Percentiles rank a stretch among this genome's conserved stretches.
Evolutionary conservation across 2,329 filamentous ascomycete genomes (phyloP).

Genomic region (Trichoderma pleuroti): DNA sequence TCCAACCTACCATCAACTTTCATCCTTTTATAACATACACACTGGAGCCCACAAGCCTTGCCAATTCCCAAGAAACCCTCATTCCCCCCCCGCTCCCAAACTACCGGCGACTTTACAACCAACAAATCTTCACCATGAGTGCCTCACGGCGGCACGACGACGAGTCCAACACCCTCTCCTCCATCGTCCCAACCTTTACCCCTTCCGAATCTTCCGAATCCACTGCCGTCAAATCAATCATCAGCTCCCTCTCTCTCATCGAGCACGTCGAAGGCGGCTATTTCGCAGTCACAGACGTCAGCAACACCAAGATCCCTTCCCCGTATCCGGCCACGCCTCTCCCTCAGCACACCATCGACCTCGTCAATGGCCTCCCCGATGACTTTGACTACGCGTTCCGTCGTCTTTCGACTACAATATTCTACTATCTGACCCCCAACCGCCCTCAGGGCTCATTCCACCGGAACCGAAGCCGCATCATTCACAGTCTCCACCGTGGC

Average conservation of each 20-base stretch:
- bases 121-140: background rate
- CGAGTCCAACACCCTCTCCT: background rate
- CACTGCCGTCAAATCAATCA: slow-evolving; percentile 18
- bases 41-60: background rate
- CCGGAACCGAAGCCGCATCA: slow-evolving; percentile 57
- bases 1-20: background rate
- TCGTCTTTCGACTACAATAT: slow-evolving; percentile 58
- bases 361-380: slow-evolving; percentile 32
- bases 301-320: slow-evolving; percentile 50
- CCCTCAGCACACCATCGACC: slow-evolving; percentile 33
- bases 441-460: slow-evolving; percentile 60
- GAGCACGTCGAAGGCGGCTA: slow-evolving; percentile 63
- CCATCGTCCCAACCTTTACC: background rate
- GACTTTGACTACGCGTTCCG: slow-evolving; percentile 43
- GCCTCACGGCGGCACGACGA: background rate
- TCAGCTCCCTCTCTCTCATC: slow-evolving; percentile 34
- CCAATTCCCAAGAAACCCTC: background rate
- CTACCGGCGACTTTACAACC: background rate
- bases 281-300: slow-evolving; percentile 59
- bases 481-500: slow-evolving; percentile 63
- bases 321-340: slow-evolving; percentile 35
- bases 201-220: slow-evolving; percentile 16
- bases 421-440: slow-evolving; percentile 58
- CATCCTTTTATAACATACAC: background rate
- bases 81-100: background rate